These are phyloP conservation scores for Fibroporia radiculosa DNA, from an alignment of 768 basidiomycete species.

Conservation along the genomic window DNA sequence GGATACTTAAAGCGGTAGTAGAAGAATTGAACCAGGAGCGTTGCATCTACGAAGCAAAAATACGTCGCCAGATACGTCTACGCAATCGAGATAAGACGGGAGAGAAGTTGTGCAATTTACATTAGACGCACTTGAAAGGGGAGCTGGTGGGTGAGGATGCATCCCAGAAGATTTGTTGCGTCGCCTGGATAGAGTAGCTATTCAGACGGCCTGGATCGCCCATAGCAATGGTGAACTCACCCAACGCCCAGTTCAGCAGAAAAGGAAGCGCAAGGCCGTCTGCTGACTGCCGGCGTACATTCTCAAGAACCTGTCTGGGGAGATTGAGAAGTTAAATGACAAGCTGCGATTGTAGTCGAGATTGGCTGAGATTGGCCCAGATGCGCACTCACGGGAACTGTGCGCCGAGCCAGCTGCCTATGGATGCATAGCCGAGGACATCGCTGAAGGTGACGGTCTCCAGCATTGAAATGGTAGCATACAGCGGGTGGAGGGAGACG, in stretches of 20 bases:
- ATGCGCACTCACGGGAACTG: slow-evolving; percentile 71
- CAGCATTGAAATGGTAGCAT: slow-evolving; percentile 17
- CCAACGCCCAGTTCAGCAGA: slow-evolving; percentile 86
- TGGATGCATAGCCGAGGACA: slow-evolving; percentile 61
- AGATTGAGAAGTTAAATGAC: slow-evolving; percentile 4
- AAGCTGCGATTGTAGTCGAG: not conserved
- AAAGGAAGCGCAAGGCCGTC: slow-evolving; percentile 92
- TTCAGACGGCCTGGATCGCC: not conserved
- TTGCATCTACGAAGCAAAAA: slow-evolving; percentile 78
- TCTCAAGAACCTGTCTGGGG: slow-evolving; percentile 76
- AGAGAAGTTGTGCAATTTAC: slow-evolving; percentile 1
- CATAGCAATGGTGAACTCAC: slow-evolving; percentile 34
- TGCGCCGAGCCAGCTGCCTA: slow-evolving; percentile 77
- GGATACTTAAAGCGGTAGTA: slow-evolving; percentile 49
- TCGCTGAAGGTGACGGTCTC: slow-evolving; percentile 40
- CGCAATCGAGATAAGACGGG: slow-evolving; percentile 1
- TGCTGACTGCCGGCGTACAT: slow-evolving; percentile 65
- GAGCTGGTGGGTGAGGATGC: slow-evolving; percentile 85
- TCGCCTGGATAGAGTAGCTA: slow-evolving; percentile 52
- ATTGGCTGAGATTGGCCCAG: not conserved
- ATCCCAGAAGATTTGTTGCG: slow-evolving; percentile 86
- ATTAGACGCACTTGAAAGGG: slow-evolving; percentile 75
- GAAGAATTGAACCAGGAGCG: slow-evolving; percentile 71
- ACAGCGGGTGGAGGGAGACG: slow-evolving; percentile 8
- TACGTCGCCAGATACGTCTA: slow-evolving; percentile 90